Evolutionary conservation across 2,329 filamentous ascomycete genomes (phyloP).

Genomic region (Cordyceps cateniannulata): DNA sequence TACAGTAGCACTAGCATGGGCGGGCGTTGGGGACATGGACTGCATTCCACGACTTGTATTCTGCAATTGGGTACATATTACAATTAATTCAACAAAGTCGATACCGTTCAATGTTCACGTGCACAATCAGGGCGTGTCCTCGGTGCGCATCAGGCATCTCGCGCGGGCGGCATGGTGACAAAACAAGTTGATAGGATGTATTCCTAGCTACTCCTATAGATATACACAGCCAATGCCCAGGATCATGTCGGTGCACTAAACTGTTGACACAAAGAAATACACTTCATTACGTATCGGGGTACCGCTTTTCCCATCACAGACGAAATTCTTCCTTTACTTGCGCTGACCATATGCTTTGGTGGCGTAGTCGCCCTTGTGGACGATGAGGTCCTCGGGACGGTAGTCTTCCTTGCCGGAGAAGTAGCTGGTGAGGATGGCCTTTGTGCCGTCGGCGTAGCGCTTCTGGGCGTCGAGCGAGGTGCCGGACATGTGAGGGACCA

Average conservation of each 20-base stretch:
- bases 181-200: neutral
- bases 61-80: neutral
- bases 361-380: conserved; percentile 83
- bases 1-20: neutral
- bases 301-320: neutral
- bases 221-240: conserved; percentile 10
- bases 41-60: neutral
- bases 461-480: conserved; percentile 98
- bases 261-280: neutral
- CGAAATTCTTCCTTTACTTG: conserved; percentile 28
- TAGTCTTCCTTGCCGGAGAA: conserved; percentile 85
- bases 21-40: conserved; percentile 3
- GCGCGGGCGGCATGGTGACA: neutral
- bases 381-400: conserved; percentile 82
- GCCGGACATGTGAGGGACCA: conserved; percentile 98
- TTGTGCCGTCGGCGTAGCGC: conserved; percentile 80
- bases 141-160: no score
- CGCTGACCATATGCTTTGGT: conserved; percentile 88
- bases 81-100: neutral
- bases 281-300: neutral
- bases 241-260: conserved; percentile 9
- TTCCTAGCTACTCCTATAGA: conserved; percentile 5
- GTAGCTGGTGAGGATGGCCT: conserved; percentile 88
- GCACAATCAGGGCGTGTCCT: no score
- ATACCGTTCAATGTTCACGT: neutral